Percentiles rank a stretch among this genome's conserved stretches.
Evolutionary conservation across 2,329 filamentous ascomycete genomes (phyloP).

Genomic region (Aureobasidium pullulans): DNA sequence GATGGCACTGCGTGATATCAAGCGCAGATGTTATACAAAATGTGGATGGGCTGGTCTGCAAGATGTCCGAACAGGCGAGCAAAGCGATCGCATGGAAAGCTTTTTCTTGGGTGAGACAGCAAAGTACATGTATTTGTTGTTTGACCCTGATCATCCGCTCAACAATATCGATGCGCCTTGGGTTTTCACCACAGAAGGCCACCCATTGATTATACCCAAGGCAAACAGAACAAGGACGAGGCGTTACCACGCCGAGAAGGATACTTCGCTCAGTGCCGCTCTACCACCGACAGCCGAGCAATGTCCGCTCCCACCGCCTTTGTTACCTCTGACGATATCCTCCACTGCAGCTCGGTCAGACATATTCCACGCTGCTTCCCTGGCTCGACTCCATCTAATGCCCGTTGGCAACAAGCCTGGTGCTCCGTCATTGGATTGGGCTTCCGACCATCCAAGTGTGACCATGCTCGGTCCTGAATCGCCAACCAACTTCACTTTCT

Average conservation of each 20-base stretch:
- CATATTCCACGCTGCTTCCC: slow-evolving; percentile 79
- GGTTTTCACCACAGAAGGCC: slow-evolving; percentile 94
- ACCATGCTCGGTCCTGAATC: slow-evolving; percentile 49
- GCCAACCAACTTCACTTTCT: slow-evolving; percentile 73
- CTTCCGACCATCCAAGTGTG: slow-evolving; percentile 46
- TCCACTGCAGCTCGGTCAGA: slow-evolving; percentile 71
- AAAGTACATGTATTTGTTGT: slow-evolving; percentile 91
- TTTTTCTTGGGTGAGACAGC: slow-evolving; percentile 96
- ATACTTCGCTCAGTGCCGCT: not conserved
- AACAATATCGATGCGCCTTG: slow-evolving; percentile 80
- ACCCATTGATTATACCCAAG: slow-evolving; percentile 76
- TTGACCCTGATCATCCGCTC: slow-evolving; percentile 75
- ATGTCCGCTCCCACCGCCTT: slow-evolving; percentile 58
- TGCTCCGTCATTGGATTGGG: slow-evolving; percentile 47
- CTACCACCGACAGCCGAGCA: not conserved
- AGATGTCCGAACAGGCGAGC: slow-evolving; percentile 59
- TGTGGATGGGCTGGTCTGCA: slow-evolving; percentile 87
- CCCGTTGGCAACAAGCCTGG: slow-evolving; percentile 53
- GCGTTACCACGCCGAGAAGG: slow-evolving; percentile 13
- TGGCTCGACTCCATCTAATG: slow-evolving; percentile 74
- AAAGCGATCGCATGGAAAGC: slow-evolving; percentile 94
- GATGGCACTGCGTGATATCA: slow-evolving; percentile 87
- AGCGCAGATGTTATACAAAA: slow-evolving; percentile 75
- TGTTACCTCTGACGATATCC: slow-evolving; percentile 65
- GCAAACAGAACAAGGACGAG: slow-evolving; percentile 45